Base-by-base conservation (phyloP, 1,284 basidiomycete species). In the Takashimella tepidaria region DNA sequence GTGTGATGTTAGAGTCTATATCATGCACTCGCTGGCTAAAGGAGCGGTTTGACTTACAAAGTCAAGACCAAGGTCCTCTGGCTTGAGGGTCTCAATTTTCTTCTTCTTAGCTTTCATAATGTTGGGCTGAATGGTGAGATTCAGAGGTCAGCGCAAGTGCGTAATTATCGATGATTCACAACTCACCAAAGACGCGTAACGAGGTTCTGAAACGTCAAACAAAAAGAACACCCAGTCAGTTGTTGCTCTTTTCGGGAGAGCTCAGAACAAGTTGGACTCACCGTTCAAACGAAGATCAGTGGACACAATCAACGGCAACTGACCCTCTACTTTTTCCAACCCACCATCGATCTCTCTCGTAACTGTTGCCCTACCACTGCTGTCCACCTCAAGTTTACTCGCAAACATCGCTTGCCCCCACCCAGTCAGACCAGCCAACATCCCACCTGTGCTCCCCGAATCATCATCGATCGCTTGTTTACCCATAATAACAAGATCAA, bases 41-140 rank as follows among this genome's bases (percentile, higher is more conserved):
- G 20, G 22, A 19, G 20, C 16, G 27, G 19, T 2, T 24, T n/a
- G 5, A 66, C 72, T 61, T 56, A 75, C 73, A 56, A 75, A 70
- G 64, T 76, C 74, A 19, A 76, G 59, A n/a, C 86, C 85, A 13
- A 98, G 84, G 65, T 95, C 91, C 46, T 82, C 79, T 8, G 90
- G 80, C 27, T 84, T 84, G 58, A 92, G 68, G 70, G 90, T 93
- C 77, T 93, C 87, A 49, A 98, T 79, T 22, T 89, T 88, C 79
- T 99, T 99, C 83, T 98, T 99, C 83, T 98, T 98, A 22, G 95
- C 95, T 79, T 95, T 95, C 90, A 95, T 96, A 75, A 95, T 95
- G 70, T 92, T 95, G 16, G 92, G 92, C 72, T 73, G 59, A 3
- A 19, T 27, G 16, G n/a, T n/a, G n/a, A n/a, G n/a, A n/a, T n/a